Evolutionary conservation across 2,329 filamentous ascomycete genomes (phyloP).

Genomic region (Coniochaeta sp.): DNA sequence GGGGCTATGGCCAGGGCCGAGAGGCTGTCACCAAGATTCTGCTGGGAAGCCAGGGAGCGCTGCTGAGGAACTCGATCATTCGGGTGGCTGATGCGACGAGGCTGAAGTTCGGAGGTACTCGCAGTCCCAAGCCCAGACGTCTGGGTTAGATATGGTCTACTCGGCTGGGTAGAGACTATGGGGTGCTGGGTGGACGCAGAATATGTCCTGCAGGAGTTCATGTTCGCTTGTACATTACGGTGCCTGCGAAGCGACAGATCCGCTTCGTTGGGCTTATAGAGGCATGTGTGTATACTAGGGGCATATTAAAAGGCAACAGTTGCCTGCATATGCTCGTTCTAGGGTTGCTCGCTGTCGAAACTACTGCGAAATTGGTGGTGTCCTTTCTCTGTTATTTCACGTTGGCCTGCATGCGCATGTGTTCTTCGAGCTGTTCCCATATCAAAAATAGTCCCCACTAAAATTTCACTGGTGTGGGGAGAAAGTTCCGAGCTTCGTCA

Average conservation of each 20-base stretch:
- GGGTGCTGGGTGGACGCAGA: neutral
- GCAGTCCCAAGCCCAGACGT: slow-evolving; percentile 77
- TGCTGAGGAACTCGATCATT: slow-evolving; percentile 66
- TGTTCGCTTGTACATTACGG: neutral
- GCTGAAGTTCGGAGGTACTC: slow-evolving; percentile 91
- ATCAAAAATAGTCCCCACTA: too few relatives aligned
- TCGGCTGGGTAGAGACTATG: neutral
- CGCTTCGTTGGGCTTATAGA: neutral
- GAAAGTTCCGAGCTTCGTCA: neutral
- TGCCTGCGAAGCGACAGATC: neutral
- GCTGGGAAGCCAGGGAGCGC: slow-evolving; percentile 74
- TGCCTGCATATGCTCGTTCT: too few relatives aligned
- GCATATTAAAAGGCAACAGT: neutral
- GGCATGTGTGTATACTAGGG: neutral
- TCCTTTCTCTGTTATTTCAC: too few relatives aligned
- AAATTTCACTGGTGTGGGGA: neutral
- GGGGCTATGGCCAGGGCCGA: slow-evolving; percentile 80
- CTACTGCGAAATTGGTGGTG: too few relatives aligned
- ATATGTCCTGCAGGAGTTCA: neutral
- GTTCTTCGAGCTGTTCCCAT: too few relatives aligned
- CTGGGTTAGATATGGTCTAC: slow-evolving; percentile 45
- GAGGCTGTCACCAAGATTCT: slow-evolving; percentile 88
- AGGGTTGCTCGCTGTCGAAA: too few relatives aligned
- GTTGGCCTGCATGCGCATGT: too few relatives aligned
- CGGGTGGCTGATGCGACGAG: slow-evolving; percentile 80